Evolutionary conservation across 2,329 filamentous ascomycete genomes (phyloP), one percentile per base, ranked within the genome.

Genomic region (Trichoderma sp.): DNA sequence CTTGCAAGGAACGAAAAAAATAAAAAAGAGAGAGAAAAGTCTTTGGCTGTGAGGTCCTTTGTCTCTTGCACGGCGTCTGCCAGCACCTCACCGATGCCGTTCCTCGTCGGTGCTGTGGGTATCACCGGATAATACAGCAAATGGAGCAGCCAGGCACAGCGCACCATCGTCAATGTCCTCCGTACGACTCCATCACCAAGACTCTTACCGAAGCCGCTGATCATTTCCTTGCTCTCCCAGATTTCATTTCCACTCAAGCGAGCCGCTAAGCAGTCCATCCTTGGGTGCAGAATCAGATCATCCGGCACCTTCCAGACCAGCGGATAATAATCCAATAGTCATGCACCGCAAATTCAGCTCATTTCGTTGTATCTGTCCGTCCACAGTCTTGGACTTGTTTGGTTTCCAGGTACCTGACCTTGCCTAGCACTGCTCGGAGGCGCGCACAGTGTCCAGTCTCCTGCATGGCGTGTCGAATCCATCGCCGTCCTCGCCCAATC

Each of bases 261-360:
- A 59, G 41, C n/a, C n/a, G 43, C 41, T 43, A 43, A 19, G 15
- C 26, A 34, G 39, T 12, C 15, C 17, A 21, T 51, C 17, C 17
- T 55, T 59, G 55, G 26, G 55, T 63, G 59, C 59, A 34, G 3
- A 55, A 63, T 63, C 59, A 54, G 43, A 47, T 54, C 48, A 55
- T 63, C 50, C 59, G 59, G 59, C 10, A 55, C 39, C 48, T 63
- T 55, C 41, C 59, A 63, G 41, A 54, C 48, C 48, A 63, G 26
- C 48, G 39, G 19, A 47, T 52, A 61, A 47, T 52, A 45, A 44
- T 44, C 24, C 43, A 51, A 51, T 21, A 19, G 10, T 7, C 58
- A 43, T 41, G 28, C 28, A 50, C 41, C 44, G 58, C 57, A 60
- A 60, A 61, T 52, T 34, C 58, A 61, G 24, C 58, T 61, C 58